A percentile compares a stretch with the other conserved stretches of the same genome.
Conservation (phyloP, 768 basidiomycete species). For the Suillus sp. region DNA sequence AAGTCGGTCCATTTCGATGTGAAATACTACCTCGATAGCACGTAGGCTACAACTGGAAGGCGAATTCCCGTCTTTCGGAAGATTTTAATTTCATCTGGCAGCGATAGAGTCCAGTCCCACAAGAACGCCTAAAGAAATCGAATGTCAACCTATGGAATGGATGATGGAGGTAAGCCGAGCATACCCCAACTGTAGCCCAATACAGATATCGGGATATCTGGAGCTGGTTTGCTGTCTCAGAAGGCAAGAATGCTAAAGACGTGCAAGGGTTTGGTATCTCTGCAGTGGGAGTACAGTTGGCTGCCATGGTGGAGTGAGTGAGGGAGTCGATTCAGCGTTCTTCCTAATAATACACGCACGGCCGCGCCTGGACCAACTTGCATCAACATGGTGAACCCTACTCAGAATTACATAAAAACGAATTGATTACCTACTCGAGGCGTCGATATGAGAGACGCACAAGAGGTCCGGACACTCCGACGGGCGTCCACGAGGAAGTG, state of each 20-base stretch:
- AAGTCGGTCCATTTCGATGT: not conserved
- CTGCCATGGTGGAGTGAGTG: not conserved
- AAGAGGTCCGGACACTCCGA: too few species aligned
- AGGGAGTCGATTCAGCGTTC: not conserved
- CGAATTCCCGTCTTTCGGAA: constrained; percentile 21
- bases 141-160: not conserved
- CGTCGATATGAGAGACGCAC: too few species aligned
- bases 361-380: too few species aligned
- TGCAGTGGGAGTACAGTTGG: constrained; percentile 7
- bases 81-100: constrained; percentile 31
- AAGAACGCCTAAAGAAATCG: constrained; percentile 25
- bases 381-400: too few species aligned
- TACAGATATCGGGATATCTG: constrained; percentile 32
- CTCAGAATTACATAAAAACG: too few species aligned
- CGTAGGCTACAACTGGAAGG: constrained; percentile 29
- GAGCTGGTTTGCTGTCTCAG: constrained; percentile 28
- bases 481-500: too few species aligned
- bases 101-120: constrained; percentile 36
- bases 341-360: too few species aligned
- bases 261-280: constrained; percentile 35
- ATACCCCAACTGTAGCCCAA: constrained; percentile 30
- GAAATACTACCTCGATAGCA: constrained; percentile 33
- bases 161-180: constrained; percentile 5
- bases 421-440: too few species aligned
- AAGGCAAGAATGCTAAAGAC: constrained; percentile 34